Evolutionary conservation across 1,284 basidiomycete species (phyloP), one percentile per base, ranked within the genome.

Genomic region (Ceratobasidium sp.): DNA sequence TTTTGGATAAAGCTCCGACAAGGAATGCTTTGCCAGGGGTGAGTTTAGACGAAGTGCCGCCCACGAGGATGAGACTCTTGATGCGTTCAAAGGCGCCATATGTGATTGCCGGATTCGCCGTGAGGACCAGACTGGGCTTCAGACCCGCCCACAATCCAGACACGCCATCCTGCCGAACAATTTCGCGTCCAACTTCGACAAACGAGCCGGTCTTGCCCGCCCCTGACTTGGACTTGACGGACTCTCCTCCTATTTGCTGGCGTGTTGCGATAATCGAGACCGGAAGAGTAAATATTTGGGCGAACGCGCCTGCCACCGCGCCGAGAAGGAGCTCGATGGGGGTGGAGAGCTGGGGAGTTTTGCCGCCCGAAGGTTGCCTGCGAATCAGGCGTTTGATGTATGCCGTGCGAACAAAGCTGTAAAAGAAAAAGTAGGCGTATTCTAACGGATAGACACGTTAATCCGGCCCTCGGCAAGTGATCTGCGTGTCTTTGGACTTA

Each of bases 401-500:
- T 7, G 93, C 87, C 27, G 87, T 89, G 77, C 95, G 89, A 34
- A 98, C 93, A 81, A 95, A 87, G 31, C 95, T 93, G 83, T 98
- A 98, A 86, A 98, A 98, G 88, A 98, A 98, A 86, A 99, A 99
- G 85, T 99, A 99, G 24, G 98, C 96, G 81, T 97, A 98, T 88
- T 98, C 97, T 98, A 81, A 4, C 34, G n/a, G 73, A 59, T 43
- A 65, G 62, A 24, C 27, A 54, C 13, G 61, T 74, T 7, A 58
- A 41, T 73, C 31, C 34, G 41, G 16, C 7, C 11, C 11, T 58
- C 48, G 22, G 22, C 6, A 11, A 41, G 1, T 46, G 31, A 43
- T 19, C 13, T 19, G 65, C n/a, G 48, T 34, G 24, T 46, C 19
- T 27, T 9, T 46, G 13, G 22, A 89, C 95, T 80, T 78, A 97